Evolutionary conservation across 805 yeast species (phyloP).

Genomic region (Candida takata): DNA sequence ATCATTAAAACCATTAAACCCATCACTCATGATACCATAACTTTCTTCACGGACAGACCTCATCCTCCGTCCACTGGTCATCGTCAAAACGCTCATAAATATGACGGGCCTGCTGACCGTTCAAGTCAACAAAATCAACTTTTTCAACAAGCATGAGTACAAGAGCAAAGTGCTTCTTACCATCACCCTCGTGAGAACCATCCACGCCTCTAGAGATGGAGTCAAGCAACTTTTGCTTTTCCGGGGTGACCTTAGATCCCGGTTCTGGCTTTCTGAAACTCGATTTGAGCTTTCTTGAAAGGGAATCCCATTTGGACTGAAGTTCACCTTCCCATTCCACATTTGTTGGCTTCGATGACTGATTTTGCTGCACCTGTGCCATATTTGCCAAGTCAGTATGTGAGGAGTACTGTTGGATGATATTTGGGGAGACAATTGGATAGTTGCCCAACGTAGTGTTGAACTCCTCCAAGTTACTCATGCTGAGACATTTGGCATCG

Average conservation of each 20-base stretch:
- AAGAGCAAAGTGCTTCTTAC: constrained; percentile 56
- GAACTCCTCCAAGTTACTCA: constrained; percentile 11
- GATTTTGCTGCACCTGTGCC: constrained; percentile 34
- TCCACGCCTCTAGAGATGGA: constrained; percentile 77
- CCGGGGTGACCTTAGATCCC: constrained; percentile 48
- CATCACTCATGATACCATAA: too few relatives aligned
- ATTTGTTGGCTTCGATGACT: constrained; percentile 14
- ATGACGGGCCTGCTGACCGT: constrained; percentile 44
- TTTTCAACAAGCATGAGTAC: constrained; percentile 61
- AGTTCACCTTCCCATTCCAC: constrained; percentile 68
- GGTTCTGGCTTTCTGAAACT: constrained; percentile 72
- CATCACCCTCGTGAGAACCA: constrained; percentile 59
- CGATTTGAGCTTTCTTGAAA: constrained; percentile 54
- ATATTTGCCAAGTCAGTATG: constrained; percentile 16
- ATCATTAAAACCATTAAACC: not conserved
- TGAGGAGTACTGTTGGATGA: constrained; percentile 17
- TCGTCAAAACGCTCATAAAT: constrained; percentile 45
- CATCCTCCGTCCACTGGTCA: constrained; percentile 69
- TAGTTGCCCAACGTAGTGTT: constrained; percentile 18
- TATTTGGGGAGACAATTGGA: constrained; percentile 26
- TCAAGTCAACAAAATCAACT: constrained; percentile 63
- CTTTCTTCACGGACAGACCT: constrained; percentile 68
- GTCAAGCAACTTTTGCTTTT: constrained; percentile 53
- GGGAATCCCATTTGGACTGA: constrained; percentile 50
- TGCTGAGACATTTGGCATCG: constrained; percentile 40